These are phyloP conservation scores for Suhomyces tanzawaensis DNA, from an alignment of 805 yeast species.

Conservation along the genomic window DNA sequence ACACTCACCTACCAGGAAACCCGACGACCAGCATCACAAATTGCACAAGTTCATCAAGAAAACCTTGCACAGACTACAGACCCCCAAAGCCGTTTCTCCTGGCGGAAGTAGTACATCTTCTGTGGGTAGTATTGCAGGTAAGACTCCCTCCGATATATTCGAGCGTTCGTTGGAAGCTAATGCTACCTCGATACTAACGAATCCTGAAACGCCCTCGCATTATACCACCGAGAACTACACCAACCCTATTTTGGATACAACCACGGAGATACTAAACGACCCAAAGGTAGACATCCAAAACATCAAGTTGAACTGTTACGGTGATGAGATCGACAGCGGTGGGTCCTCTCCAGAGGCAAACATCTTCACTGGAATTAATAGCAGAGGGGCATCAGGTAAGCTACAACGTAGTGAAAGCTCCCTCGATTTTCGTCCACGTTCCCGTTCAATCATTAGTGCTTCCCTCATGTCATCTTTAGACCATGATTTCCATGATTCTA, in stretches of 20 bases:
- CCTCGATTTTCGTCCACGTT: constrained; percentile 14
- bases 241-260: constrained; percentile 30
- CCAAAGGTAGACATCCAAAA: constrained; percentile 23
- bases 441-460: constrained; percentile 21
- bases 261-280: constrained; percentile 28
- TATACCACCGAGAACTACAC: constrained; percentile 28
- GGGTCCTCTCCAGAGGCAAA: background rate
- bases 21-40: constrained; percentile 4
- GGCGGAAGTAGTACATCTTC: background rate
- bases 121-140: background rate
- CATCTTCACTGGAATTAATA: background rate
- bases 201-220: constrained; percentile 21
- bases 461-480: constrained; percentile 21
- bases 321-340: constrained; percentile 10
- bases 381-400: background rate
- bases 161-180: constrained; percentile 12
- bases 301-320: constrained; percentile 23
- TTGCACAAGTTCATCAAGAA: constrained; percentile 11
- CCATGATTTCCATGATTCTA: constrained; percentile 3
- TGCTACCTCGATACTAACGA: constrained; percentile 8
- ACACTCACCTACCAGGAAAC: too few species aligned
- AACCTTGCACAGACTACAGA: constrained; percentile 9
- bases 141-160: constrained; percentile 8
- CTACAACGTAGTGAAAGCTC: constrained; percentile 1
- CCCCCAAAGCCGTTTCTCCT: background rate